These are phyloP conservation scores for Cadophora malorum DNA, from an alignment of 2,329 filamentous ascomycete species.

Conservation along the genomic window DNA sequence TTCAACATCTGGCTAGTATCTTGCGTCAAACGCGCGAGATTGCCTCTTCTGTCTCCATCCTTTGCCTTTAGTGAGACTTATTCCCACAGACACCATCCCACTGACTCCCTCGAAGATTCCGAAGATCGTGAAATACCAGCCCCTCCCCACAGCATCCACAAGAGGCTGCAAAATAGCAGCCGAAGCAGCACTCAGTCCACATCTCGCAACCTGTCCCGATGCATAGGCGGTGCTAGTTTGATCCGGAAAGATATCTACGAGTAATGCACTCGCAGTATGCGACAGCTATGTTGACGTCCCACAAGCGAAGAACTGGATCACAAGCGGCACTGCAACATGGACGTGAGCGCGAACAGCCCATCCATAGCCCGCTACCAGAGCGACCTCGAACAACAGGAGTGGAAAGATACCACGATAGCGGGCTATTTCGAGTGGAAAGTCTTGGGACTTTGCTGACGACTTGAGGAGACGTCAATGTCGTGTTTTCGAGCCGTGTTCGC, in stretches of 20 bases:
- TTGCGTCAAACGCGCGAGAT: too few relatives aligned
- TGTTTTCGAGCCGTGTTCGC: not conserved
- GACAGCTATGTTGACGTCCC: not conserved
- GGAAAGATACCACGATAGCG: not conserved
- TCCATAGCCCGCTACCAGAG: not conserved
- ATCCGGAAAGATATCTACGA: not conserved
- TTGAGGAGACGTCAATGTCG: not conserved
- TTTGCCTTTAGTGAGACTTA: too few relatives aligned
- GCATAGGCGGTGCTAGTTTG: not conserved
- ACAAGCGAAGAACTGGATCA: not conserved
- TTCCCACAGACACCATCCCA: too few relatives aligned
- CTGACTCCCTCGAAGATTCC: too few relatives aligned
- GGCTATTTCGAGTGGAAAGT: not conserved
- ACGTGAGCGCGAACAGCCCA: not conserved
- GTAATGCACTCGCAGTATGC: not conserved
- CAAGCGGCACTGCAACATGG: not conserved
- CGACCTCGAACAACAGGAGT: not conserved
- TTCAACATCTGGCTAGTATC: too few relatives aligned
- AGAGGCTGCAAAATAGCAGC: not conserved
- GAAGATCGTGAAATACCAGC: not conserved
- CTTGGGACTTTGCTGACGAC: not conserved
- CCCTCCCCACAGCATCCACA: not conserved
- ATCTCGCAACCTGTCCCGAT: not conserved
- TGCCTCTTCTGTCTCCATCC: too few relatives aligned
- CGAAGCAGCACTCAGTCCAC: not conserved